Evolutionary conservation across 169 alveolate species (phyloP), one percentile per base, ranked within the genome.

Genomic region (Cytauxzoon felis): DNA sequence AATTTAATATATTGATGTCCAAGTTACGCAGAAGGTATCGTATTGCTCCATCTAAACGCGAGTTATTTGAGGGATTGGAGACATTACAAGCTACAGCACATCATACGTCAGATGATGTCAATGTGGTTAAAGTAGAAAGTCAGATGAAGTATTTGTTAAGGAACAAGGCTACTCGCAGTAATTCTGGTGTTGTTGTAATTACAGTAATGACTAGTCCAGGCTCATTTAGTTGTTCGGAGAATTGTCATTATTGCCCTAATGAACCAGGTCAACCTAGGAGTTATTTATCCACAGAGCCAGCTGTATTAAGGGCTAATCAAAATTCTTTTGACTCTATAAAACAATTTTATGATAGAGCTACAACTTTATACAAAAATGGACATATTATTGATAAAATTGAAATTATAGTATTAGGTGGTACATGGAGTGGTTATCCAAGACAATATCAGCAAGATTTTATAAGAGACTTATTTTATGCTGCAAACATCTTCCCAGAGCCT

Each of bases 261-360:
- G 98, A 94, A 61, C 98, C 98, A 0, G 96, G 96, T 9, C 98
- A 94, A 66, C 98, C 98, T 13, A 83, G 97, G 23, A 88, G 95
- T 41, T 94, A 94, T 71, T 87, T 94, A 30, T 90, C 96, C n/a
- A 94, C 98, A 1, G 98, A 94, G 67, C 98, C 98, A 5, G 98
- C 98, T 1, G 96, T 94, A 32, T 84, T 91, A 52, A 81, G 98
- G 21, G 98, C 97, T 2, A 94, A 94, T 58, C 98, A 94, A 69
- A 92, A 92, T 64, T 91, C 87, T 42, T 94, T 92, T 72, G 96
- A 91, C 48, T 93, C 95, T 11, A 90, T 87, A 18, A 63, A 76
- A 36, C 98, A 94, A 78, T 94, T 94, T 58, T 88, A 88, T 51
- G 96, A 94, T 82, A 81, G 98, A 33, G 95, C 96, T 0, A 87